phyloP scores from a whole-genome alignment of 805 yeast genomes.

The Ascoidea asiatica region DNA sequence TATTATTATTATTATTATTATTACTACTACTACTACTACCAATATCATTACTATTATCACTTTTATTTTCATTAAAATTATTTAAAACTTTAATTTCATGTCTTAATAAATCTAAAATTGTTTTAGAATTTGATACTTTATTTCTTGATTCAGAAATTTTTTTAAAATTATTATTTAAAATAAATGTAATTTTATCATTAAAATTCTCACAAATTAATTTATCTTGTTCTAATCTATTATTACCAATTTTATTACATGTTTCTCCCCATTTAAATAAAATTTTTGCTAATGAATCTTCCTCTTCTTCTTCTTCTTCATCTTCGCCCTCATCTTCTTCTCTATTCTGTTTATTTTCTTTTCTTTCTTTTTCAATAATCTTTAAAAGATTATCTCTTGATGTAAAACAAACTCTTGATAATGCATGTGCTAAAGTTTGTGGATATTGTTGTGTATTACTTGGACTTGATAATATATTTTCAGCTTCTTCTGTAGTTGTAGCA shows the following conservation, averaged over 20 bases:
- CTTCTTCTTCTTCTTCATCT: conserved; percentile 21
- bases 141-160: conserved; percentile 48
- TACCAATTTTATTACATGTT: conserved; percentile 49
- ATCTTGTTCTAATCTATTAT: conserved; percentile 60
- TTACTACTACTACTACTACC: too few relatives aligned
- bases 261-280: conserved; percentile 43
- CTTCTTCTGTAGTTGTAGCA: conserved; percentile 55
- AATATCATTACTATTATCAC: conserved; percentile 17
- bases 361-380: conserved; percentile 14
- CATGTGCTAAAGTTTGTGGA: conserved; percentile 67
- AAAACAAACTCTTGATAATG: conserved; percentile 42
- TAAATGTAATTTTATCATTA: conserved; percentile 38
- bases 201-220: conserved; percentile 43
- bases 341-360: conserved; percentile 2
- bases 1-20: too few relatives aligned
- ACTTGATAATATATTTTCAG: conserved; percentile 37
- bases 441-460: conserved; percentile 19
- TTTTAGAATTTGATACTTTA: conserved; percentile 56
- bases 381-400: conserved; percentile 33
- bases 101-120: conserved; percentile 57
- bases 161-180: conserved; percentile 44
- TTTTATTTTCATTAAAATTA: conserved; percentile 12
- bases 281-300: conserved; percentile 34
- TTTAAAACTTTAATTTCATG: conserved; percentile 30
- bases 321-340: conserved; percentile 4